Conservation (phyloP, 192 early-diverging fungal genomes). For the Chytriomyces sp. region DNA sequence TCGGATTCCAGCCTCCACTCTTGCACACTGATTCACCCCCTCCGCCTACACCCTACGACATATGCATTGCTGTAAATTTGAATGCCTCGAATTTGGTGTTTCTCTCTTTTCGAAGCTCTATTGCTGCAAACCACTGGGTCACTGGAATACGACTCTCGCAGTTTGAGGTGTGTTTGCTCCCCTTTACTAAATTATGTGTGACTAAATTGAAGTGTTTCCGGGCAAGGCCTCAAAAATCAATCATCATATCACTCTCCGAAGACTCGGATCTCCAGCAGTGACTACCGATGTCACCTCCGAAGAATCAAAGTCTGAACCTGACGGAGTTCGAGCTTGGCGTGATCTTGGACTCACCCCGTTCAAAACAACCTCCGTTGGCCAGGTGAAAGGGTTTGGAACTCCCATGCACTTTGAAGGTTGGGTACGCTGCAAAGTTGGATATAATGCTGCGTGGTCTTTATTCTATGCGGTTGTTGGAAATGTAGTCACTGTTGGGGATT, state of each 20-base stretch:
- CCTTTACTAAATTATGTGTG: not conserved
- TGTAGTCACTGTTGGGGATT: slow-evolving; percentile 16
- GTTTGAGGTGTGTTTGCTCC: slow-evolving; percentile 21
- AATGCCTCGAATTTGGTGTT: slow-evolving; percentile 16
- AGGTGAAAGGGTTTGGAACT: slow-evolving; percentile 6
- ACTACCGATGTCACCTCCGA: not conserved
- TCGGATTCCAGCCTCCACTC: slow-evolving; percentile 28
- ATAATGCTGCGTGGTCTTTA: slow-evolving; percentile 9
- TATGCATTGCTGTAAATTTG: slow-evolving; percentile 29
- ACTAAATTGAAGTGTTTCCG: not conserved
- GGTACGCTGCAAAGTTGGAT: slow-evolving; percentile 24
- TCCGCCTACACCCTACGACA: slow-evolving; percentile 32
- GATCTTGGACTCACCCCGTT: slow-evolving; percentile 28
- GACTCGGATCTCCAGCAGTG: not conserved
- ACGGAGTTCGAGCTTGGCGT: slow-evolving; percentile 15
- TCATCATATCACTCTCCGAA: slow-evolving; percentile 21
- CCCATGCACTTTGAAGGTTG: slow-evolving; percentile 29
- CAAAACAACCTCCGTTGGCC: slow-evolving; percentile 17
- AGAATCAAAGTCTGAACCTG: not conserved
- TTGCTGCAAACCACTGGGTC: slow-evolving; percentile 35
- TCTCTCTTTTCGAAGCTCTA: slow-evolving; percentile 19
- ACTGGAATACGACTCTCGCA: slow-evolving; percentile 25
- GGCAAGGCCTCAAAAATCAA: slow-evolving; percentile 30
- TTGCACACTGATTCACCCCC: slow-evolving; percentile 14
- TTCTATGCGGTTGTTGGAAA: slow-evolving; percentile 33